phyloP scores from a whole-genome alignment of 768 basidiomycete species.

The Mycena olivaceomarginata region DNA sequence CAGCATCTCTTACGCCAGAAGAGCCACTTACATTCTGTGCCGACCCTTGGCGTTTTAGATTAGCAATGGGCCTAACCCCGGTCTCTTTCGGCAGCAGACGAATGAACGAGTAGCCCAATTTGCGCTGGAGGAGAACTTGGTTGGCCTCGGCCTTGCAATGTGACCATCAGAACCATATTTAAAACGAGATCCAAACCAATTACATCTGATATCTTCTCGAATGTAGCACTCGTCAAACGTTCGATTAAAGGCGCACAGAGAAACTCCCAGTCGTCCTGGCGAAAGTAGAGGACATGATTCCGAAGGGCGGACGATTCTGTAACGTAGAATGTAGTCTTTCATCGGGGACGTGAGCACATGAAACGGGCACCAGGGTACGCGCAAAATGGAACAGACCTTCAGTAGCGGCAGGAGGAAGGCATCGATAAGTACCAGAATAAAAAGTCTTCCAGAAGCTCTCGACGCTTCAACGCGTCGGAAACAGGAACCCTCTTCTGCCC shows the following conservation, averaged over 20 bases:
- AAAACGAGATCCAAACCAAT: slow-evolving; percentile 36
- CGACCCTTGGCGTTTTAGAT: slow-evolving; percentile 76
- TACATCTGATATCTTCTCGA: slow-evolving; percentile 83
- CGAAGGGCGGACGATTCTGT: slow-evolving; percentile 93
- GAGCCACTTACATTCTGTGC: slow-evolving; percentile 52
- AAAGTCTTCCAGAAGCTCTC: slow-evolving; percentile 91
- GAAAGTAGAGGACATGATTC: slow-evolving; percentile 91
- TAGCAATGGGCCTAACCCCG: slow-evolving; percentile 96
- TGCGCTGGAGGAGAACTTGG: slow-evolving; percentile 81
- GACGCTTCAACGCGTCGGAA: slow-evolving; percentile 84
- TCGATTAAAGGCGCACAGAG: slow-evolving; percentile 90
- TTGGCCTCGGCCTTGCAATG: slow-evolving; percentile 74
- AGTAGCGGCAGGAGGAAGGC: slow-evolving; percentile 88
- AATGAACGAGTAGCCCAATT: slow-evolving; percentile 89
- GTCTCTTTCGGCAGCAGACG: slow-evolving; percentile 95
- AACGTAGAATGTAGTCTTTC: slow-evolving; percentile 93
- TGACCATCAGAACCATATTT: not conserved
- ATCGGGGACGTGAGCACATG: not conserved
- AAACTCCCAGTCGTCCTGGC: slow-evolving; percentile 94
- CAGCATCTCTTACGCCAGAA: not conserved
- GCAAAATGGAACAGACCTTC: slow-evolving; percentile 67
- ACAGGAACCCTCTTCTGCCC: slow-evolving; percentile 72
- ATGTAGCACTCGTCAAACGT: slow-evolving; percentile 81
- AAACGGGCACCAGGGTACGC: not conserved
- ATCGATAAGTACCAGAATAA: slow-evolving; percentile 97